Base-by-base conservation (phyloP, 768 basidiomycete genomes). In the Inosperma sp. region DNA sequence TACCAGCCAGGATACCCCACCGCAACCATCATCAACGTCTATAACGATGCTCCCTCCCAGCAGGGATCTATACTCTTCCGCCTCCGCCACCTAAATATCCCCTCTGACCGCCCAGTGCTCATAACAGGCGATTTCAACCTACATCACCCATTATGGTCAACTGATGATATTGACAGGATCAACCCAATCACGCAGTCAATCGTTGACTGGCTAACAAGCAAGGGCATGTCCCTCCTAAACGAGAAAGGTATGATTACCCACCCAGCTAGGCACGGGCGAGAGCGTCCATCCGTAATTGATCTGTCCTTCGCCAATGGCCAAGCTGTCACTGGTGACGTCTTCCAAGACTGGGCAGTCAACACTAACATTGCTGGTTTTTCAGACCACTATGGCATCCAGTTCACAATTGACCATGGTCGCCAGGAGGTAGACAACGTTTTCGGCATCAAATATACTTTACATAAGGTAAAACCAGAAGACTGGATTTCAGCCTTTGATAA, bases 261-360 rank as follows among this genome's bases (percentile, higher is more conserved):
- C 49, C 51, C 48, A 21, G 49, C 55, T 1, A 34, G 56, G 10
- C 35, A 49, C 16, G 36, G 13, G 17, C 36, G 21, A 0, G 39
- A 49, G 21, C 21, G 31, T 30, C 29, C 52, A 12, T 60, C 54
- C 7, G 58, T 61, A 0, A 53, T 62, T 2, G 59, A 64, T 53
- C 54, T 64, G 5, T 55, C 56, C 1, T 62, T 60, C 34, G 36
- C 31, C 7, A 64, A 62, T 29, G 10, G 29, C 2, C 27, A 22
- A 25, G 59, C 61, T 4, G 31, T 39, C 0, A n/a, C 21, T 10
- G 29, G 45, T 4, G 52, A 46, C 25, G 51, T 54, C 16, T 49
- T 59, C 30, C 16, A 53, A 30, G 59, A 64, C 14, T 64, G 61
- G 61, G 48, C 50, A 2, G 49, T 62, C 8, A 47, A 60, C 41